A percentile compares a stretch with the other conserved stretches of the same genome.
phyloP scores from a whole-genome alignment of 768 basidiomycete species.

The Mycena maculata region DNA sequence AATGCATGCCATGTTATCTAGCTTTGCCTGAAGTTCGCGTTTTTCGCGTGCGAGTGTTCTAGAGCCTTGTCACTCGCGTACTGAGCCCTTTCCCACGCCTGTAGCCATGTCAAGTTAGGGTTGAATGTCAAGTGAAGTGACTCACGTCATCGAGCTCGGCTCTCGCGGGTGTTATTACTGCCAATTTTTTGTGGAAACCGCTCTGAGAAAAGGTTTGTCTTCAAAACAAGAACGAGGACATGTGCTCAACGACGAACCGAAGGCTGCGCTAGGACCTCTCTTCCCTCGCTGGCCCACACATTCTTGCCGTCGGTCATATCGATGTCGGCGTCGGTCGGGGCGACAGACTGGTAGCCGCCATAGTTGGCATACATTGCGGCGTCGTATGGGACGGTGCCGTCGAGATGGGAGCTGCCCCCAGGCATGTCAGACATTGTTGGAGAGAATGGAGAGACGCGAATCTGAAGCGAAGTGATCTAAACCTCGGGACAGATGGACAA shows the following conservation, averaged over 20 bases:
- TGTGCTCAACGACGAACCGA: background rate
- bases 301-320: background rate
- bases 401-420: background rate
- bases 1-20: background rate
- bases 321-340: background rate
- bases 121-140: background rate
- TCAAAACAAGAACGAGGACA: background rate
- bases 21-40: background rate
- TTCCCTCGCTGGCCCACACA: no score
- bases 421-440: constrained; percentile 8
- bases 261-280: background rate
- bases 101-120: background rate
- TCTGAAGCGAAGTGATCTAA: constrained; percentile 1
- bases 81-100: background rate
- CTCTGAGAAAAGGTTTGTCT: background rate
- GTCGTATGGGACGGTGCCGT: no score
- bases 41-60: background rate
- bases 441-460: background rate
- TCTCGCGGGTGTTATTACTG: background rate
- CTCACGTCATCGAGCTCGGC: background rate
- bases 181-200: background rate
- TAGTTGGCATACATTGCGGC: background rate
- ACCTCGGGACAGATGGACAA: constrained; percentile 6
- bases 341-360: no score
- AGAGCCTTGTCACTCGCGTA: no score